Evolutionary conservation across 2,329 filamentous ascomycete genomes (phyloP).

Genomic region (Claviceps citrina): DNA sequence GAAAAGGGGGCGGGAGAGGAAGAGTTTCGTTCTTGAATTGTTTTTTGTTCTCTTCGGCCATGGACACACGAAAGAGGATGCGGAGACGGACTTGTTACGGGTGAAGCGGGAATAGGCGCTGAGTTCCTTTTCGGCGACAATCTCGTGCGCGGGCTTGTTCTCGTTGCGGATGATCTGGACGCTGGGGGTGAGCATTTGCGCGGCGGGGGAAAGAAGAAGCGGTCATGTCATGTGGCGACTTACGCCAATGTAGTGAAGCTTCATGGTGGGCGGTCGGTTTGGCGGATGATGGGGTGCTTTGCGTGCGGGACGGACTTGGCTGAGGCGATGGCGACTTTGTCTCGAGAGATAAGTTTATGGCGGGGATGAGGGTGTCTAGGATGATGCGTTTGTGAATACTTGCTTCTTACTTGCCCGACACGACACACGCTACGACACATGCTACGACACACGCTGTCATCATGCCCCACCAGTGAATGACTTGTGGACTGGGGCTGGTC

Average conservation of each 20-base stretch:
- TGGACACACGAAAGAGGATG: neutral
- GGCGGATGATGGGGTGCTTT: neutral
- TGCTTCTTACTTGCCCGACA: too few relatives aligned
- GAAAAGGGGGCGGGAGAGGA: neutral
- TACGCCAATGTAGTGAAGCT: conserved; percentile 80
- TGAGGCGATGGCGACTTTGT: neutral
- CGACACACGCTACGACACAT: too few relatives aligned
- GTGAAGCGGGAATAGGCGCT: conserved; percentile 70
- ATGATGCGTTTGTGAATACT: too few relatives aligned
- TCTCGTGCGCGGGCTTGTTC: conserved; percentile 57
- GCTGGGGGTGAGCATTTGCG: conserved; percentile 1
- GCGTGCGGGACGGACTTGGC: neutral
- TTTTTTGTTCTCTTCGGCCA: too few relatives aligned
- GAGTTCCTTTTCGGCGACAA: conserved; percentile 63
- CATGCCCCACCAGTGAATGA: too few relatives aligned
- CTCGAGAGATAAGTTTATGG: too few relatives aligned
- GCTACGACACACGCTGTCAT: too few relatives aligned
- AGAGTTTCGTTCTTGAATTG: too few relatives aligned
- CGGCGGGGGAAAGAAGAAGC: conserved; percentile 8
- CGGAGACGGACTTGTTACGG: conserved; percentile 41
- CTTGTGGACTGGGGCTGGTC: too few relatives aligned
- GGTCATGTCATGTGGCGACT: conserved; percentile 16
- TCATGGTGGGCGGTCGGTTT: conserved; percentile 41
- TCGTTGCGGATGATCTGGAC: conserved; percentile 68
- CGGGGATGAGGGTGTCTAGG: neutral